phyloP scores from a whole-genome alignment of 2,329 filamentous ascomycete species.

The Cadophora gregata region DNA sequence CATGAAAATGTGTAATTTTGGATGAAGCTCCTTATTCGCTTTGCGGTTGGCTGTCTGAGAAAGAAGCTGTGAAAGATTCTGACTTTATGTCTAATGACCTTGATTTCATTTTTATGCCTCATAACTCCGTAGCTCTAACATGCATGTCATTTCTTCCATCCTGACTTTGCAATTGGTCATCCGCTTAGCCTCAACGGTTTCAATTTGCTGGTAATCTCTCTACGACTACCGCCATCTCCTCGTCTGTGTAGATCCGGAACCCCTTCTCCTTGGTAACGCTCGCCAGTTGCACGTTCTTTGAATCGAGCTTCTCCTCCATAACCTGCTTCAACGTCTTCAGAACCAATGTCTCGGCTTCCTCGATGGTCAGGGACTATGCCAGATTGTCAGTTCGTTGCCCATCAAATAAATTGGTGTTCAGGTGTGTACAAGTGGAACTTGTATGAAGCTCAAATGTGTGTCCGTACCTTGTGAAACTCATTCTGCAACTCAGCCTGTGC shows the following conservation, averaged over 20 bases:
- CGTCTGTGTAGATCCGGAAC: constrained; percentile 97
- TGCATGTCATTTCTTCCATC: constrained; percentile 8
- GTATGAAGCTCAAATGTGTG: not conserved
- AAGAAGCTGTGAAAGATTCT: not conserved
- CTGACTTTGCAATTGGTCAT: not conserved
- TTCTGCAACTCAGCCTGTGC: constrained; percentile 98
- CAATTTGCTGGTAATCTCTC: constrained; percentile 76
- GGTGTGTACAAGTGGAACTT: not conserved
- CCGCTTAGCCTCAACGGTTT: constrained; percentile 16
- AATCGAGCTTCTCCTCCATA: constrained; percentile 99
- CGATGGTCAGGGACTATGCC: constrained; percentile 81
- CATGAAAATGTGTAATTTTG: not conserved
- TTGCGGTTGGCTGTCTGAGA: not conserved
- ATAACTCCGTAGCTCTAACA: constrained; percentile 27
- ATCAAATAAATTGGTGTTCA: too few relatives aligned
- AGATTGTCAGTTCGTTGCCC: constrained; percentile 32
- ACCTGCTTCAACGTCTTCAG: constrained; percentile 99
- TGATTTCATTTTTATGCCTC: constrained; percentile 28
- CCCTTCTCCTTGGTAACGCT: constrained; percentile 98
- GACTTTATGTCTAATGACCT: constrained; percentile 22
- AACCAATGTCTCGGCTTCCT: constrained; percentile 92
- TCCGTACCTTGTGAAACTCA: constrained; percentile 86
- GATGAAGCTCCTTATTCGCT: not conserved
- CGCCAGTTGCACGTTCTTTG: constrained; percentile 97
- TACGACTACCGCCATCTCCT: constrained; percentile 94